Percentiles rank a stretch among this genome's conserved stretches.
These are phyloP conservation scores for Phytopythium mirpurense DNA, from an alignment of 352 stramenopile species.

Conservation along the genomic window DNA sequence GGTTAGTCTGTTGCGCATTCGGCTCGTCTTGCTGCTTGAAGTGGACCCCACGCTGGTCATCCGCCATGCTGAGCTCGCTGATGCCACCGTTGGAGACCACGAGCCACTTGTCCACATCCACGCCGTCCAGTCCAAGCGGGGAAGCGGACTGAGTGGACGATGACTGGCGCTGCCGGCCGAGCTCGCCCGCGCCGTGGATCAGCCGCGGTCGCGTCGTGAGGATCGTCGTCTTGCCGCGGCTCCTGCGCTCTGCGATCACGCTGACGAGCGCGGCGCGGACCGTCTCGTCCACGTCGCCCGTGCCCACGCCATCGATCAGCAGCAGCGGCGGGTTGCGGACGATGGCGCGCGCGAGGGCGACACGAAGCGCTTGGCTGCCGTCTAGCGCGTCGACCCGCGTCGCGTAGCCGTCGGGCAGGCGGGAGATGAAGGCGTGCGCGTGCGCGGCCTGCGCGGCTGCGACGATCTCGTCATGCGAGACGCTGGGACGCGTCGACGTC, in stretches of 20 bases:
- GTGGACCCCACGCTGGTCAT: neutral
- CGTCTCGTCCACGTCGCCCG: neutral
- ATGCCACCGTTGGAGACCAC: conserved; percentile 3
- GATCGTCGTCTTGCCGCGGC: conserved; percentile 6
- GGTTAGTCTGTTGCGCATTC: neutral
- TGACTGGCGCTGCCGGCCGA: neutral
- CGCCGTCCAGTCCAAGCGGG: neutral
- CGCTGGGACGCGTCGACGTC: neutral
- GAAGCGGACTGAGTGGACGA: neutral
- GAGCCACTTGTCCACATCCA: conserved; percentile 6
- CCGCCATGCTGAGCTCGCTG: neutral
- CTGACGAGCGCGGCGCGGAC: neutral
- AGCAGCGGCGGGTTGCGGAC: conserved; percentile 85
- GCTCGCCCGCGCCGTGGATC: neutral
- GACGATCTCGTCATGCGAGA: conserved; percentile 64
- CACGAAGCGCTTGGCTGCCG: conserved; percentile 63
- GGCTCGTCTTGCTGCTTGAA: neutral
- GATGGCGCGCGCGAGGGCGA: conserved; percentile 92
- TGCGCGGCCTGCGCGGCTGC: conserved; percentile 90
- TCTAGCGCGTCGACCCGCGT: conserved; percentile 92
- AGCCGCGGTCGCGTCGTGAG: conserved; percentile 1
- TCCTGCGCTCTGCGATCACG: conserved; percentile 1
- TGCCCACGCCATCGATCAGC: conserved; percentile 82
- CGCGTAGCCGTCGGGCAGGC: conserved; percentile 88
- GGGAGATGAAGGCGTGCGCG: conserved; percentile 89